Evolutionary conservation across 805 yeast genomes (phyloP), one percentile per base, ranked within the genome.

Genomic region (Candida corydali): DNA sequence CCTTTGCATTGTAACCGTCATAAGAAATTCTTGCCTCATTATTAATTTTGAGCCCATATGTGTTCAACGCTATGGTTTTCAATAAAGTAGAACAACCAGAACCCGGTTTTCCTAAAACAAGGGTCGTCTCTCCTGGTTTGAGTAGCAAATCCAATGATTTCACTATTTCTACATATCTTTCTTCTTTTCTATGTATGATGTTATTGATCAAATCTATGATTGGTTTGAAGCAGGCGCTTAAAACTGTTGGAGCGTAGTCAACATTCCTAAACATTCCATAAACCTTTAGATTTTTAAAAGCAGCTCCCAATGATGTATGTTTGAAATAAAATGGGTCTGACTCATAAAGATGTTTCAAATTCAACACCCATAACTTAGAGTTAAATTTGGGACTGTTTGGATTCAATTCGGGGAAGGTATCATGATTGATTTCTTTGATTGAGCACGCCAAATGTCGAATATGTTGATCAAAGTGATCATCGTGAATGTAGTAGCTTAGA

Each of bases 321-420:
- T 73, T 78, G 52, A 74, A 81, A 56, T 76, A 76, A 19, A 78
- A 83, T 0, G 76, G 75, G 46, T 81, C 83, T 2, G 69, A 50
- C 23, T 65, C 66, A 45, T 61, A 54, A 41, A 80, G 49, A 40
- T 73, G 75, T 41, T 78, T 65, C 61, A 78, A 54, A 47, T 81
- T 81, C 50, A 76, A 76, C 37, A 80, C 78, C 87, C 87, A 80
- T 37, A 70, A 74, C 47, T 70, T 73, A 35, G 82, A 65, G 44
- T 72, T 70, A 52, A 81, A 81, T 5, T 69, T 50, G 15, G 73
- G 79, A 34, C 73, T 63, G 14, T 64, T 60, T 1, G 88, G 88
- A 48, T 81, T 77, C 47, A 81, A 60, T n/a, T 74, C 29, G 9
- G 29, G 16, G 16, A 5, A 7, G 6, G 9, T 5, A 15, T 16